These are phyloP conservation scores for Tetracentron sinense DNA, from an alignment of 164 flowering plant genomes.

Conservation along the genomic window DNA sequence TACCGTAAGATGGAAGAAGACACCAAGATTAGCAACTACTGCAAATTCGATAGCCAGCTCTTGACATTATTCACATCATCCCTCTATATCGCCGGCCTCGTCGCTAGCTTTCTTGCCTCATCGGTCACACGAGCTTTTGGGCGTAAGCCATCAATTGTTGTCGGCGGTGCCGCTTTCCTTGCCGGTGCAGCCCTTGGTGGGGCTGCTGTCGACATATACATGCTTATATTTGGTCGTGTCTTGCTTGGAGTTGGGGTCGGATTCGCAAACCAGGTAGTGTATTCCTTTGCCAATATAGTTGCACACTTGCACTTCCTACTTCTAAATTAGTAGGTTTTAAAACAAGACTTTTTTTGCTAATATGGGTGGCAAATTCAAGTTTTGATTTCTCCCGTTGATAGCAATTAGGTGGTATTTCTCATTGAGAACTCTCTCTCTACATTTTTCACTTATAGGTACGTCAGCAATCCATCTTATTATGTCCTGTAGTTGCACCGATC, in stretches of 20 bases:
- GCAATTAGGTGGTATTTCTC: too few relatives aligned
- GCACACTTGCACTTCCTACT: too few relatives aligned
- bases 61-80: conserved; percentile 17
- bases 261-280: conserved; percentile 3
- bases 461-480: too few relatives aligned
- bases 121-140: conserved; percentile 6
- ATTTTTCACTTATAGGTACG: too few relatives aligned
- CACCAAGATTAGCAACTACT: conserved; percentile 20
- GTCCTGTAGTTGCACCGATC: too few relatives aligned
- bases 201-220: conserved; percentile 9
- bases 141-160: conserved; percentile 11
- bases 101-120: conserved; percentile 12
- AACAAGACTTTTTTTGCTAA: too few relatives aligned
- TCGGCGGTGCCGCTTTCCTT: conserved; percentile 10
- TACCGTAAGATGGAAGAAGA: conserved; percentile 41
- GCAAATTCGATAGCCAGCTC: conserved; percentile 17
- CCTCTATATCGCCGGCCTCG: conserved; percentile 14
- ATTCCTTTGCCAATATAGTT: too few relatives aligned
- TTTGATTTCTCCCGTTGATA: too few relatives aligned
- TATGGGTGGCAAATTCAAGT: too few relatives aligned
- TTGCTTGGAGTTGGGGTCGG: conserved; percentile 21
- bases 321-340: too few relatives aligned
- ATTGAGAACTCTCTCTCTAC: too few relatives aligned
- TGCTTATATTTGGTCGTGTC: conserved; percentile 19
- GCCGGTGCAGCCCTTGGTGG: conserved; percentile 14